Evolutionary conservation across 2,329 filamentous ascomycete species (phyloP).

Genomic region (Mycogone perniciosa): DNA sequence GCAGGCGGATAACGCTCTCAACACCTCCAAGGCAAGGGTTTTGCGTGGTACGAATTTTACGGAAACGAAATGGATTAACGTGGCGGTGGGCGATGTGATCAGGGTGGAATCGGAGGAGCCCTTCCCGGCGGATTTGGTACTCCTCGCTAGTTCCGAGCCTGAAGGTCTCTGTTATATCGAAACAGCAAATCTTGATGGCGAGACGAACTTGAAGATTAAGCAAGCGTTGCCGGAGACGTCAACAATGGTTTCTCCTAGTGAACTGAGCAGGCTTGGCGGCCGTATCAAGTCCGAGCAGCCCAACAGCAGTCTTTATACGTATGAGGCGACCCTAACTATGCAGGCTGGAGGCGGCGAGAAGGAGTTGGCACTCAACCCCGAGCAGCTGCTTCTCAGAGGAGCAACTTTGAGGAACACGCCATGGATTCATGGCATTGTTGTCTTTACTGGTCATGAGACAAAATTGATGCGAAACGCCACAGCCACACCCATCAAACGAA

Average conservation of each 20-base stretch:
- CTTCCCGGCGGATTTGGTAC: constrained; percentile 87
- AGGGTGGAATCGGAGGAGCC: constrained; percentile 91
- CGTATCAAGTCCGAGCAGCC: constrained; percentile 91
- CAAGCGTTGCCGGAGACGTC: constrained; percentile 92
- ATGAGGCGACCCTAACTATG: constrained; percentile 92
- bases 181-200: constrained; percentile 93
- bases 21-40: constrained; percentile 78
- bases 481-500: constrained; percentile 94
- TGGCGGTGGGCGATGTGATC: constrained; percentile 86
- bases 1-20: constrained; percentile 77
- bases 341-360: constrained; percentile 87
- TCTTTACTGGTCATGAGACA: constrained; percentile 90
- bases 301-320: constrained; percentile 97
- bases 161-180: constrained; percentile 98
- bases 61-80: constrained; percentile 88
- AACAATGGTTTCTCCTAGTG: constrained; percentile 75
- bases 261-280: constrained; percentile 79
- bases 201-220: constrained; percentile 98
- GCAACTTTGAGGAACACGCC: constrained; percentile 93
- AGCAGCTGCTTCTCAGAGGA: constrained; percentile 87
- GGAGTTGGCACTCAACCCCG: constrained; percentile 80
- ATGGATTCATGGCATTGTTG: constrained; percentile 93
- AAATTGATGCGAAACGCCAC: constrained; percentile 99
- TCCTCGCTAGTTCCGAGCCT: constrained; percentile 91
- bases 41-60: constrained; percentile 77